A percentile compares a stretch with the other conserved stretches of the same genome.
phyloP scores from a whole-genome alignment of 2,329 filamentous ascomycete genomes.

The Ceratocystis papillata region DNA sequence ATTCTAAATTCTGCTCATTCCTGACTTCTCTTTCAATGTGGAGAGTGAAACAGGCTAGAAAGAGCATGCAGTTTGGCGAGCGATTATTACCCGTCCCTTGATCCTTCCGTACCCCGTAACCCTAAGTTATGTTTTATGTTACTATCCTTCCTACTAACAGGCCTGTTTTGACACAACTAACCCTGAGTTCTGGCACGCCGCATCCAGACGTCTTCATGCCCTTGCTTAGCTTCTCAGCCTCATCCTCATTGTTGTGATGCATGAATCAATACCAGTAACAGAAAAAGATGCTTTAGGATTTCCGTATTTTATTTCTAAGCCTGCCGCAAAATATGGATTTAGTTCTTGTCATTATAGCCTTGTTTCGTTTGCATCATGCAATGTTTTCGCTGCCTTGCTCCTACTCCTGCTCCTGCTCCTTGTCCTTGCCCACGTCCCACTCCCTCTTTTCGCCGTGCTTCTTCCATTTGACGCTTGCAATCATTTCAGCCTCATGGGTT shows the following conservation, averaged over 20 bases:
- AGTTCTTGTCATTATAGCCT: neutral
- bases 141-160: no score
- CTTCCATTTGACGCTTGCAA: constrained; percentile 56
- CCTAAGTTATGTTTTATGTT: no score
- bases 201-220: neutral
- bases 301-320: neutral
- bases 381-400: neutral
- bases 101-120: no score
- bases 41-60: neutral
- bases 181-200: neutral
- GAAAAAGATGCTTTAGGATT: neutral
- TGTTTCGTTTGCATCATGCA: neutral
- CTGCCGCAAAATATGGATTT: neutral
- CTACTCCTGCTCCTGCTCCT: constrained; percentile 21
- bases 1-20: neutral
- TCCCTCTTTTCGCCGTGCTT: constrained; percentile 54
- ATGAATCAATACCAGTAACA: neutral
- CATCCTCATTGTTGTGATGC: neutral
- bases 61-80: constrained; percentile 7
- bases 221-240: neutral
- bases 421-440: constrained; percentile 48
- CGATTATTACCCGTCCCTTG: neutral
- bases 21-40: neutral
- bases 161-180: neutral
- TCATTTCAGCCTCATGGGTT: constrained; percentile 44